Base-by-base conservation (phyloP, 108 stramenopile species). In the Hondaea fermentalgiana region DNA sequence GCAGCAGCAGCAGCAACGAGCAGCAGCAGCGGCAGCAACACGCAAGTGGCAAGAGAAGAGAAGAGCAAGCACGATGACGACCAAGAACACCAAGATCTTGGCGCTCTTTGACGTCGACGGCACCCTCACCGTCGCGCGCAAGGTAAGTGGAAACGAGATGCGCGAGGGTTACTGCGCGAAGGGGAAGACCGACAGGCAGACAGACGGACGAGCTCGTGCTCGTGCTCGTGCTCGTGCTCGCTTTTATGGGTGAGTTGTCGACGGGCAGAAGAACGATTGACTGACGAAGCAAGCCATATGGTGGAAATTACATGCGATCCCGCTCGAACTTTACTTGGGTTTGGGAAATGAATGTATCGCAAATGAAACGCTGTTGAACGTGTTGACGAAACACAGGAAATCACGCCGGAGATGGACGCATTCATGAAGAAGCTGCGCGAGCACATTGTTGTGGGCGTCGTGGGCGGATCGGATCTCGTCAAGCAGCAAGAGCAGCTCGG, bases 401-500 rank as follows among this genome's bases (percentile, higher is more conserved):
- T 98, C 72, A 96, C 95, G 28, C 93, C 95, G 4, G 96, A 96
- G 71, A 98, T 97, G 97, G 91, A 95, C 90, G 92, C 89, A 2
- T 97, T 97, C 92, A 93, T 99, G 93, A 95, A 94, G 72, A 91
- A 92, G 19, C 95, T 99, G 25, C 93, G 96, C 72, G 90, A 95
- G 87, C 96, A 97, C 83, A 96, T 99, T 88, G 97, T 97, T 29
- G 93, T 98, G 59, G 99, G 99, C 23, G 97, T 99, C 89, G 98
- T 99, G n/a, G 98, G 98, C 57, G 98, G 98, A 55, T 97, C 97
- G 4, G 99, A 99, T 87, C 90, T 99, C 8, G 96, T 95, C 64
- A 99, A 99, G 94, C 99, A 99, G 91, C 95, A 97, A 92, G 98
- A 99, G 89, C 99, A 99, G 91, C 95, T 99, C 29, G 99, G 99